Conservation (phyloP, 441 rosid genomes). For the Dalechampia spathulata region DNA sequence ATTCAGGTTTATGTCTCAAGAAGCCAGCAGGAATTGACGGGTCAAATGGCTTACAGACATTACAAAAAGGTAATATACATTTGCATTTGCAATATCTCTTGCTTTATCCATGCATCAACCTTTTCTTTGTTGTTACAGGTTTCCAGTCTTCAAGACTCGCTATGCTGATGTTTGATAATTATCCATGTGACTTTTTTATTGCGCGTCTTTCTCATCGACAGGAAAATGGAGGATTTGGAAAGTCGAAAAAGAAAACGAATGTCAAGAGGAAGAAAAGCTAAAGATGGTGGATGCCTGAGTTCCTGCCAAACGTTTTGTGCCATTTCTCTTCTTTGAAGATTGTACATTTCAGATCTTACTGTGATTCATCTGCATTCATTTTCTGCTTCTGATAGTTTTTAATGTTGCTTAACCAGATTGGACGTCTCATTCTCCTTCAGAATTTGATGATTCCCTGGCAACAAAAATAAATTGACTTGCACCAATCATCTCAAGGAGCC, state of each 20-base stretch:
- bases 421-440: too few species aligned
- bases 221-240: conserved; percentile 62
- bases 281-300: conserved; percentile 6
- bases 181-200: background rate
- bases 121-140: too few species aligned
- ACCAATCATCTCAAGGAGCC: too few species aligned
- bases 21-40: conserved; percentile 71
- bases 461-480: too few species aligned
- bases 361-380: too few species aligned
- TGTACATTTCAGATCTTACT: too few species aligned
- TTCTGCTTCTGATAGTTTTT: too few species aligned
- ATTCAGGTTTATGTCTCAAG: conserved; percentile 63
- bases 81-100: background rate
- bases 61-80: conserved; percentile 54
- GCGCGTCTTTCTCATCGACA: conserved; percentile 22
- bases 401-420: too few species aligned
- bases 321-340: too few species aligned
- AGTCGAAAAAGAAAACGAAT: conserved; percentile 46
- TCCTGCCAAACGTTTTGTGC: too few species aligned
- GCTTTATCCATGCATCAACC: background rate
- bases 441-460: too few species aligned
- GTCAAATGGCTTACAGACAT: conserved; percentile 63
- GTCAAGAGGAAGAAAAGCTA: conserved; percentile 38
- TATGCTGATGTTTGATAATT: background rate
- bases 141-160: background rate